Base-by-base conservation (phyloP, 2,329 filamentous ascomycete species). In the Kalaharituber pfeilii region DNA sequence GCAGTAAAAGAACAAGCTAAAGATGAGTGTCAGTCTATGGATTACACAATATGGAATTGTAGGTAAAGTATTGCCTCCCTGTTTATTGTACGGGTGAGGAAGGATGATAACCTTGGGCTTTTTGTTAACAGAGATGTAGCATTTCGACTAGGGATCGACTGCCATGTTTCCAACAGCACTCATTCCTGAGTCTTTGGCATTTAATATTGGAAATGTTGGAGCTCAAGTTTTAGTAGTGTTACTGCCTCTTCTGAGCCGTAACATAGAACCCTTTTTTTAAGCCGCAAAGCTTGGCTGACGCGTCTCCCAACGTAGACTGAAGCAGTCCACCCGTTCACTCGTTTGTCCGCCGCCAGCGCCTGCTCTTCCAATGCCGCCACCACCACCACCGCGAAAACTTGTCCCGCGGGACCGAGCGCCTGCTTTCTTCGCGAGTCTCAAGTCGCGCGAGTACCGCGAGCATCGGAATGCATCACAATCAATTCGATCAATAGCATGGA, bases 401-500 rank as follows among this genome's bases (percentile, higher is more conserved):
- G 27, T 50, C 22, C 47, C 47, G 8, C 28, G 5, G 47, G 47
- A 50, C n/a, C n/a, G 27, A 30, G 47, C 47, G 24, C 27, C 47
- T 15, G 13, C 25, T 9, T 50, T 26, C 26, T 50, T 50, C 25
- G 27, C 25, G 13, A 25, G 47, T n/a, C 47, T 50, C 15, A 28
- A 30, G 30, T 3, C 47, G 13, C 47, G 47, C 3, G 47, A 50
- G 22, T 50, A 50, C 25, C 47, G 47, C 7, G 47, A 50, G 22
- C 47, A 28, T 18, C 47, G 47, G 15, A 50, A 50, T 25, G 47
- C 50, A 7, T 51, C 53, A 22, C 8, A 44, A 8, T 26, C 33
- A 8, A 61, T 72, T 29, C 69, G 70, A 58, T 69, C 69, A 2
- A 63, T 76, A 50, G 69, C 71, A 30, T 77, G 74, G 74, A 75